Conservation (phyloP, 2,329 filamentous ascomycete species). For the Scytalidium sp. region DNA sequence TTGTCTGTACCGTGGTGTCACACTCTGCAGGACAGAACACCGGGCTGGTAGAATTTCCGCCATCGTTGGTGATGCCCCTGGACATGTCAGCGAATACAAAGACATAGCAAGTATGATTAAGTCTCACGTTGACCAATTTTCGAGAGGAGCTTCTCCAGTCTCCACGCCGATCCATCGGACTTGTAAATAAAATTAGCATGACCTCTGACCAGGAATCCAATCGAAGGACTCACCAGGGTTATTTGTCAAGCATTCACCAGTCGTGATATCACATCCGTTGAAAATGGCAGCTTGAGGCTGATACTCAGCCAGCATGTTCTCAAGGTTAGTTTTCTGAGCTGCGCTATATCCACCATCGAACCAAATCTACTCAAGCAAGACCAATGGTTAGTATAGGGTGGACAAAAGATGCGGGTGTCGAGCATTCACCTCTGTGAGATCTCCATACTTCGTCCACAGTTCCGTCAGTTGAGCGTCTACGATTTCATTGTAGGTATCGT, state of each 20-base stretch:
- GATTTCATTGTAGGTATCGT: slow-evolving; percentile 21
- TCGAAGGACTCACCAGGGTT: slow-evolving; percentile 8
- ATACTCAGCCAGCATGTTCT: slow-evolving; percentile 14
- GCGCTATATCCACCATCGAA: slow-evolving; percentile 25
- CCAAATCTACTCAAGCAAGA: slow-evolving; percentile 18
- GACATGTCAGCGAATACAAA: neutral
- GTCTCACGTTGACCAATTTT: slow-evolving; percentile 22
- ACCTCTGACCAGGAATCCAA: neutral
- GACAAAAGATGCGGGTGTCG: neutral
- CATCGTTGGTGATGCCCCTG: slow-evolving; percentile 12
- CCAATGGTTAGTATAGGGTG: neutral
- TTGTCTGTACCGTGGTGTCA: slow-evolving; percentile 21
- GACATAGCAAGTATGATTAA: neutral
- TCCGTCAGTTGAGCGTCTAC: slow-evolving; percentile 22
- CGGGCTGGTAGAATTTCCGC: slow-evolving; percentile 18
- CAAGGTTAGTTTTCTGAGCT: slow-evolving; percentile 16
- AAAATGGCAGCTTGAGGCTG: slow-evolving; percentile 22
- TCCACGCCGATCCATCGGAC: slow-evolving; percentile 23
- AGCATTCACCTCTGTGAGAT: slow-evolving; percentile 19
- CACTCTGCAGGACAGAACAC: slow-evolving; percentile 21
- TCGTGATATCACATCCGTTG: slow-evolving; percentile 17
- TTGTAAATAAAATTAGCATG: slow-evolving; percentile 1
- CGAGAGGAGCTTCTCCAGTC: slow-evolving; percentile 16
- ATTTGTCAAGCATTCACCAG: slow-evolving; percentile 19
- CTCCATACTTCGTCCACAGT: slow-evolving; percentile 21